Percentiles rank a stretch among this genome's conserved stretches.
Evolutionary conservation across 2,329 filamentous ascomycete genomes (phyloP).

Genomic region (Ampelomyces quisqualis): DNA sequence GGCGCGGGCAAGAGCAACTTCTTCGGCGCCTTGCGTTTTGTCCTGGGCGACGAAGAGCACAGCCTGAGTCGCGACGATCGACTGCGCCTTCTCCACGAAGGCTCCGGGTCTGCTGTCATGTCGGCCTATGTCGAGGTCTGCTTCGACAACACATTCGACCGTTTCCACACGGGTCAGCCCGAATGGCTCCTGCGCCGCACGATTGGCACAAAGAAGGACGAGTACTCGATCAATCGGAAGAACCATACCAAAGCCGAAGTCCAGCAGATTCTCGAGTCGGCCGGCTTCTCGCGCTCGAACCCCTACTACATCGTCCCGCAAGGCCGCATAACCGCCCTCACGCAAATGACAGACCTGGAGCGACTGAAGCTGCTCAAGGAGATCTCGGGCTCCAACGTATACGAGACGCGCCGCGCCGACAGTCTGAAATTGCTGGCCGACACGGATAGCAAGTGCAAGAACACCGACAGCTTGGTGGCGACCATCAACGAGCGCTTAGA

Average conservation of each 20-base stretch:
- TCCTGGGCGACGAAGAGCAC: constrained; percentile 95
- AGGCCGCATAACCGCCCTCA: constrained; percentile 90
- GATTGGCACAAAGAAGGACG: constrained; percentile 96
- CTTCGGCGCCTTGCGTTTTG: constrained; percentile 98
- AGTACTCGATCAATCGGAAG: constrained; percentile 96
- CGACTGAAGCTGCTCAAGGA: constrained; percentile 89
- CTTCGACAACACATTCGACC: constrained; percentile 95
- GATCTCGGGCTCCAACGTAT: constrained; percentile 96
- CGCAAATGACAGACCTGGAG: constrained; percentile 98
- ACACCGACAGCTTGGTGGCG: constrained; percentile 88
- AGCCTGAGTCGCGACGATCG: constrained; percentile 95
- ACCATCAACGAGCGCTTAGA: constrained; percentile 87
- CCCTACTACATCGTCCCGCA: constrained; percentile 99
- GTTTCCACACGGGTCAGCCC: constrained; percentile 88
- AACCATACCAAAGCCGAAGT: constrained; percentile 94
- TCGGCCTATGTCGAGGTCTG: constrained; percentile 99
- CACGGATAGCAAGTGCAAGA: constrained; percentile 88
- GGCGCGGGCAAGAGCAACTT: constrained; percentile 99
- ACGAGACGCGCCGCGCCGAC: constrained; percentile 87
- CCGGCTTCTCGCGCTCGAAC: constrained; percentile 94
- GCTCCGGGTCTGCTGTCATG: constrained; percentile 96
- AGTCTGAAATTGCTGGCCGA: constrained; percentile 96
- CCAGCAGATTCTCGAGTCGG: constrained; percentile 91
- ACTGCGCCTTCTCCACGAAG: constrained; percentile 94
- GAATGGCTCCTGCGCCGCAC: constrained; percentile 90